A percentile compares a stretch with the other conserved stretches of the same genome.
phyloP scores from a whole-genome alignment of 1,139 yeast species.

The Nakaseomyces uthaithaninus region DNA sequence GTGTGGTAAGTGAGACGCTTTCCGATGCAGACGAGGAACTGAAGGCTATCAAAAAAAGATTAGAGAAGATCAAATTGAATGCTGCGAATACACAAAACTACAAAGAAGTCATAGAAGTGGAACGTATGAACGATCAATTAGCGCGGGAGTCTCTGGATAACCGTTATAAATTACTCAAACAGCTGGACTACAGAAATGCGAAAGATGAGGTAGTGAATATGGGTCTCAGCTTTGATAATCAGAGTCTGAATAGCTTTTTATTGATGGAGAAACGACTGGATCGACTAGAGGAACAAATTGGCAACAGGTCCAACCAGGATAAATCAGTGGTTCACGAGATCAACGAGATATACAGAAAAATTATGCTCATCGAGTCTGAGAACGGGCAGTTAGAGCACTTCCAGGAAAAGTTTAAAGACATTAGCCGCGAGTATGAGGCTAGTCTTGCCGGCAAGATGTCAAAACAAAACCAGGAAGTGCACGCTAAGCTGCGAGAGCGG shows the following conservation, averaged over 20 bases:
- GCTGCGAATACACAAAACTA: background rate
- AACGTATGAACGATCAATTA: background rate
- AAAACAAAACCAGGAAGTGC: constrained; percentile 24
- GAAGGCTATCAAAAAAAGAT: background rate
- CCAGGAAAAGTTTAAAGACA: constrained; percentile 34
- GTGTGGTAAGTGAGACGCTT: background rate
- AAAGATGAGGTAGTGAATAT: constrained; percentile 8
- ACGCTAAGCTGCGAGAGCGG: constrained; percentile 19
- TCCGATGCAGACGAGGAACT: background rate
- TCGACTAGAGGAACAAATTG: constrained; percentile 6
- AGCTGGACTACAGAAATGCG: background rate
- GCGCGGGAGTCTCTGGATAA: constrained; percentile 3
- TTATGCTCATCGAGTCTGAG: constrained; percentile 7
- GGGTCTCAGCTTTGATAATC: background rate
- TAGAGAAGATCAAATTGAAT: background rate
- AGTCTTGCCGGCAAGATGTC: constrained; percentile 20
- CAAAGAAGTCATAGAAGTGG: background rate
- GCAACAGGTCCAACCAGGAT: background rate
- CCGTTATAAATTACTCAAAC: background rate
- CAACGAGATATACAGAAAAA: constrained; percentile 21
- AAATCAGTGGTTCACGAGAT: constrained; percentile 16
- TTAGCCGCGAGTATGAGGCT: constrained; percentile 31
- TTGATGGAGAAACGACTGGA: constrained; percentile 19
- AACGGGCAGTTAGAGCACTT: constrained; percentile 19
- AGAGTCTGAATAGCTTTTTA: constrained; percentile 21